Evolutionary conservation across 139 green algal genomes (phyloP).

Genomic region (Volvox reticuliferus): DNA sequence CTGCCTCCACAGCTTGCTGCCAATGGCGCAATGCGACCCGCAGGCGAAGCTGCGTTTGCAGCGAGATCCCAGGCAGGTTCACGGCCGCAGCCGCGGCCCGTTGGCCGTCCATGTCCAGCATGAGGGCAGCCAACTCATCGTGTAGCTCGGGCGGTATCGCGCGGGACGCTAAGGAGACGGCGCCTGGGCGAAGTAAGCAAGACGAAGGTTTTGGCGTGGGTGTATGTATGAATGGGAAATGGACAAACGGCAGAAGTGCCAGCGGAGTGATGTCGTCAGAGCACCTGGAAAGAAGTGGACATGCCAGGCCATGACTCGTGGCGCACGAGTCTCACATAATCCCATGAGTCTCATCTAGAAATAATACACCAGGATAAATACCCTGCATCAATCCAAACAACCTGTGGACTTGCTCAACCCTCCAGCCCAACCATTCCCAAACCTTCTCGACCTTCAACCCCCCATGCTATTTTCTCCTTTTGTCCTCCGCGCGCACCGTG

Average conservation of each 20-base stretch:
- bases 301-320: no score
- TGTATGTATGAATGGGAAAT: no score
- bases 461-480: background rate
- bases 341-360: no score
- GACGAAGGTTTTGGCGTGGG: background rate
- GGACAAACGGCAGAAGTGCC: no score
- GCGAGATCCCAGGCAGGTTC: slow-evolving; percentile 48
- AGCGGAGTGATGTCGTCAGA: no score
- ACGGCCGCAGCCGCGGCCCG: slow-evolving; percentile 45
- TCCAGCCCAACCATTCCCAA: background rate
- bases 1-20: slow-evolving; percentile 45
- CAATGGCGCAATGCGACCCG: slow-evolving; percentile 35
- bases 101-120: slow-evolving; percentile 46
- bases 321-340: no score
- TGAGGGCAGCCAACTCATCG: slow-evolving; percentile 53
- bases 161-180: slow-evolving; percentile 44
- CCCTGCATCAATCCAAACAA: no score
- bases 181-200: slow-evolving; percentile 17
- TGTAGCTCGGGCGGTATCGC: slow-evolving; percentile 48
- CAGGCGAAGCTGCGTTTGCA: slow-evolving; percentile 37
- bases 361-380: no score
- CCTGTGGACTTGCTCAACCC: background rate
- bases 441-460: background rate
- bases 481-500: slow-evolving; percentile 5
- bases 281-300: no score